Conservation (phyloP, 192 early-diverging fungal species). For the Podila verticillata region DNA sequence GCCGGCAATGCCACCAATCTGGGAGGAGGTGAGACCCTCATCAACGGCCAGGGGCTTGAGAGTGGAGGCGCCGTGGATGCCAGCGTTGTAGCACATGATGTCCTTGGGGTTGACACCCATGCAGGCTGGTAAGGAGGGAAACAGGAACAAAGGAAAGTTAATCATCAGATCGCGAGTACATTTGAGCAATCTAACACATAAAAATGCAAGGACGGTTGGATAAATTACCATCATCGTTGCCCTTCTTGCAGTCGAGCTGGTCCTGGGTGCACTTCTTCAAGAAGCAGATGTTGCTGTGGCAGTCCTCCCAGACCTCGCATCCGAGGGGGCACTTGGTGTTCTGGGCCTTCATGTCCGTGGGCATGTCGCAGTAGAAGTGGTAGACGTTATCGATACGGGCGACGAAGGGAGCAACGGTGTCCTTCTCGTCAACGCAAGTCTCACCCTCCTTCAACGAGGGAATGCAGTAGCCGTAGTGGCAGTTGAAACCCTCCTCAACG, state of each 20-base stretch:
- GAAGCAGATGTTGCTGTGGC: slow-evolving; percentile 39
- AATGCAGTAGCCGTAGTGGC: slow-evolving; percentile 41
- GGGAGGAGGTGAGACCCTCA: slow-evolving; percentile 10
- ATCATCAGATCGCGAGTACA: too few species aligned
- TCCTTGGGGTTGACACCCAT: slow-evolving; percentile 23
- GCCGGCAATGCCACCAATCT: slow-evolving; percentile 46
- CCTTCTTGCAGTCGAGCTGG: slow-evolving; percentile 37
- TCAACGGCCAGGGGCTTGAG: background rate
- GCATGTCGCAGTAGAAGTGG: slow-evolving; percentile 41
- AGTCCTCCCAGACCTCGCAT: slow-evolving; percentile 51
- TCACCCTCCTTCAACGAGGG: slow-evolving; percentile 17
- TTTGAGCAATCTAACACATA: too few species aligned
- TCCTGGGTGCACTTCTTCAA: slow-evolving; percentile 47
- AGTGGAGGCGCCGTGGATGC: slow-evolving; percentile 1
- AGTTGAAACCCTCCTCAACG: slow-evolving; percentile 5
- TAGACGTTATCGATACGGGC: slow-evolving; percentile 50
- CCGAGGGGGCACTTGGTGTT: slow-evolving; percentile 34
- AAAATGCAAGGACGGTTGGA: too few species aligned
- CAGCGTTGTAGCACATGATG: slow-evolving; percentile 30
- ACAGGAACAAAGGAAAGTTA: too few species aligned
- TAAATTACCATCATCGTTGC: slow-evolving; percentile 13
- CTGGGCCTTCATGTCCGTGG: slow-evolving; percentile 12
- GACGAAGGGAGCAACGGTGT: slow-evolving; percentile 30
- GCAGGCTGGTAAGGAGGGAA: background rate
- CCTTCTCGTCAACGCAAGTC: slow-evolving; percentile 29